phyloP scores from a whole-genome alignment of 768 basidiomycete species.

The Hypholoma sublateritium region DNA sequence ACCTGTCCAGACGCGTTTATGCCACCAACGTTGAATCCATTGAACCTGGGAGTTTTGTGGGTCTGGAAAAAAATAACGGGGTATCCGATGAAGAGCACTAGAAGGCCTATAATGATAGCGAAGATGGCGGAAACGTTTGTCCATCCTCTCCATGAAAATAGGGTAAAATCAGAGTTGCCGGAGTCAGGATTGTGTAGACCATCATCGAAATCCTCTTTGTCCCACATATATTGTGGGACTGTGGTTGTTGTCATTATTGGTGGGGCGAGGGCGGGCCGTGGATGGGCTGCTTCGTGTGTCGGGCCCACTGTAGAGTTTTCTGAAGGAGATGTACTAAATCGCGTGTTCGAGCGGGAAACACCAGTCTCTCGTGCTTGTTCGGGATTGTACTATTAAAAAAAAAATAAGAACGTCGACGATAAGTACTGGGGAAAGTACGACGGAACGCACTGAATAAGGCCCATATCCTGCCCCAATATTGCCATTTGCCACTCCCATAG shows the following conservation, averaged over 20 bases:
- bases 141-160: conserved; percentile 85
- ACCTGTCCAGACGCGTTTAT: conserved; percentile 89
- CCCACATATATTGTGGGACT: conserved; percentile 74
- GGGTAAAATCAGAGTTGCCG: conserved; percentile 62
- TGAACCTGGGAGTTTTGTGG: conserved; percentile 26
- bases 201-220: conserved; percentile 88
- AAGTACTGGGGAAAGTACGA: conserved; percentile 3
- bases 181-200: conserved; percentile 87
- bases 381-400: conserved; percentile 55
- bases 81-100: conserved; percentile 85
- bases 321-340: conserved; percentile 55
- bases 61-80: conserved; percentile 71
- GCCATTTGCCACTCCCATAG: conserved; percentile 79
- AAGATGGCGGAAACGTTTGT: conserved; percentile 74
- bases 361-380: conserved; percentile 40
- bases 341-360: conserved; percentile 43
- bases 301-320: conserved; percentile 32
- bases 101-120: conserved; percentile 62
- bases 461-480: conserved; percentile 80
- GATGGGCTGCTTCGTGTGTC: conserved; percentile 28
- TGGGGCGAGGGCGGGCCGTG: conserved; percentile 14
- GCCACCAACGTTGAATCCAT: conserved; percentile 86
- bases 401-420: background rate
- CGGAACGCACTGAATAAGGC: conserved; percentile 72
- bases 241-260: conserved; percentile 44